phyloP scores from a whole-genome alignment of 1,139 yeast species.

The Diutina catenulata region DNA sequence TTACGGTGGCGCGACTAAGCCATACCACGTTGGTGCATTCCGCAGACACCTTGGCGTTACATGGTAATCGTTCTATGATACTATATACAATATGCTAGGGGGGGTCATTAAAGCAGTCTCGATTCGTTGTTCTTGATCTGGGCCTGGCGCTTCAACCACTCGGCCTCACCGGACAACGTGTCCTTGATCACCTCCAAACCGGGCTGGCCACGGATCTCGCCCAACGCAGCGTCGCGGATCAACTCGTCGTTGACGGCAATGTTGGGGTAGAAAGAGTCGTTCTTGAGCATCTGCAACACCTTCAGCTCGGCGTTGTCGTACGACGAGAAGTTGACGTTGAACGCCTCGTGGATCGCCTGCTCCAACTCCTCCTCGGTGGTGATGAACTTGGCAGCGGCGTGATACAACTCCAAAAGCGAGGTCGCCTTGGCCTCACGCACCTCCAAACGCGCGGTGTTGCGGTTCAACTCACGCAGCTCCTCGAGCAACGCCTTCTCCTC shows the following conservation, averaged over 20 bases:
- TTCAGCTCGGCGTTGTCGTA: conserved; percentile 9
- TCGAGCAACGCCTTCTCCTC: conserved; percentile 35
- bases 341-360: conserved; percentile 43
- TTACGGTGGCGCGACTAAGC: too few relatives aligned
- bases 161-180: conserved; percentile 20
- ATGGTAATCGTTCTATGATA: too few relatives aligned
- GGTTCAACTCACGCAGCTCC: conserved; percentile 23
- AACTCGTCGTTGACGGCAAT: conserved; percentile 20
- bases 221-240: conserved; percentile 25
- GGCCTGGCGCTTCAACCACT: conserved; percentile 1
- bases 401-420: conserved; percentile 57
- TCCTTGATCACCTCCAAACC: conserved; percentile 36
- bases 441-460: conserved; percentile 22
- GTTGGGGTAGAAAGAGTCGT: conserved; percentile 19
- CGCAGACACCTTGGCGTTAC: too few relatives aligned
- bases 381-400: conserved; percentile 54
- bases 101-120: not conserved
- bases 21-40: too few relatives aligned
- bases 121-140: conserved; percentile 2
- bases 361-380: conserved; percentile 55
- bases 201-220: conserved; percentile 31
- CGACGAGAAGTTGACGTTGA: conserved; percentile 19
- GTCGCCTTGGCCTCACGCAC: conserved; percentile 36
- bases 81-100: not conserved
- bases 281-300: conserved; percentile 18